A percentile compares a stretch with the other conserved stretches of the same genome.
Conservation (phyloP, 768 basidiomycete genomes). For the Steccherinum ochraceum region DNA sequence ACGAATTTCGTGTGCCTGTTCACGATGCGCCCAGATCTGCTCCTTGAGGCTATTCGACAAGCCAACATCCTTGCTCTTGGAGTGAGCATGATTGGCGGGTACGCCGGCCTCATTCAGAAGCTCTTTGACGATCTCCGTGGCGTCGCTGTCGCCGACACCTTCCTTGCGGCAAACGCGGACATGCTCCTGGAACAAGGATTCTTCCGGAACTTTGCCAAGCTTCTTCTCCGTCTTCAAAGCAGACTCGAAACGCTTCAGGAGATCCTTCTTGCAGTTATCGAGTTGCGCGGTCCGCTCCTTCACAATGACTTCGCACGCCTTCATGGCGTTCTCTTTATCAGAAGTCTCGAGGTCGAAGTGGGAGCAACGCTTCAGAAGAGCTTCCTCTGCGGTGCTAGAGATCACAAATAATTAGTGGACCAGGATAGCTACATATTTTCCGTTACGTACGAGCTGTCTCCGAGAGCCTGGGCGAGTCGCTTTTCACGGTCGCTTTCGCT, state of each 20-base stretch:
- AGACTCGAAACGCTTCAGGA: conserved; percentile 57
- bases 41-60: conserved; percentile 55
- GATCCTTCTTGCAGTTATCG: conserved; percentile 70
- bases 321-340: conserved; percentile 70
- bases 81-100: conserved; percentile 22
- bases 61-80: conserved; percentile 23
- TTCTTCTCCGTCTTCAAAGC: conserved; percentile 66
- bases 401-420: conserved; percentile 1
- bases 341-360: conserved; percentile 83
- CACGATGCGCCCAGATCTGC: conserved; percentile 73
- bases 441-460: conserved; percentile 66
- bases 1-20: conserved; percentile 82
- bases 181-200: conserved; percentile 78
- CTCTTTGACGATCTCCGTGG: conserved; percentile 50
- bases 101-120: conserved; percentile 60
- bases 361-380: conserved; percentile 90
- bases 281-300: conserved; percentile 74
- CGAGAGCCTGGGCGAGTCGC: conserved; percentile 80
- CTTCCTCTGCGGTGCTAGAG: conserved; percentile 79
- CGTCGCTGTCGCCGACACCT: conserved; percentile 76
- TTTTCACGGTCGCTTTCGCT: conserved; percentile 78
- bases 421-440: not conserved
- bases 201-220: conserved; percentile 54
- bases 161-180: conserved; percentile 61
- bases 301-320: conserved; percentile 90